phyloP scores from a whole-genome alignment of 805 yeast species.

The Candida corydali region DNA sequence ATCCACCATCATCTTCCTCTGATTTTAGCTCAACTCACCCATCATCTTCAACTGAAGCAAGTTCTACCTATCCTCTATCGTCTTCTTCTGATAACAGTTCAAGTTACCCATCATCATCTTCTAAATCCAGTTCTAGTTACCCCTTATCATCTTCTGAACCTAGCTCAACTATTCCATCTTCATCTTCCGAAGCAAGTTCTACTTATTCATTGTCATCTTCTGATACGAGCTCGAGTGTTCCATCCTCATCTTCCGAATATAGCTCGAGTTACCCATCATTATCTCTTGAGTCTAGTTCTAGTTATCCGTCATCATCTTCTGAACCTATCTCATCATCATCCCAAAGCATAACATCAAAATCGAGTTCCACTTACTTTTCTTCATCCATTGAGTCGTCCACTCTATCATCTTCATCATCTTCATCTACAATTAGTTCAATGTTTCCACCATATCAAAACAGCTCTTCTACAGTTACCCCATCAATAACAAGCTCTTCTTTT shows the following conservation, averaged over 20 bases:
- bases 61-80: constrained; percentile 1
- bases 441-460: constrained; percentile 1
- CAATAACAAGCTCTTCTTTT: neutral
- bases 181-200: neutral
- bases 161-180: neutral
- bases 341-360: too few species aligned
- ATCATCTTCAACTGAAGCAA: neutral
- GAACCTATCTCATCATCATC: too few species aligned
- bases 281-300: too few species aligned
- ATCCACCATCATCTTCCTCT: neutral
- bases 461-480: neutral
- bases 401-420: too few species aligned
- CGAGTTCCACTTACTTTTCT: too few species aligned
- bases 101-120: neutral
- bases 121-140: neutral
- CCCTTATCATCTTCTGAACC: too few species aligned
- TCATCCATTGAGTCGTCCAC: too few species aligned
- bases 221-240: neutral
- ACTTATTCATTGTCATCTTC: constrained; percentile 1
- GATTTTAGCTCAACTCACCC: constrained; percentile 1
- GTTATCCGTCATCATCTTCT: too few species aligned
- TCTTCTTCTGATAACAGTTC: neutral
- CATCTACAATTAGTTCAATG: constrained; percentile 1
- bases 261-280: too few species aligned
- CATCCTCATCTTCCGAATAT: neutral